These are phyloP conservation scores for Quercus tomentella DNA, from an alignment of 331 rosid genomes.

Conservation along the genomic window DNA sequence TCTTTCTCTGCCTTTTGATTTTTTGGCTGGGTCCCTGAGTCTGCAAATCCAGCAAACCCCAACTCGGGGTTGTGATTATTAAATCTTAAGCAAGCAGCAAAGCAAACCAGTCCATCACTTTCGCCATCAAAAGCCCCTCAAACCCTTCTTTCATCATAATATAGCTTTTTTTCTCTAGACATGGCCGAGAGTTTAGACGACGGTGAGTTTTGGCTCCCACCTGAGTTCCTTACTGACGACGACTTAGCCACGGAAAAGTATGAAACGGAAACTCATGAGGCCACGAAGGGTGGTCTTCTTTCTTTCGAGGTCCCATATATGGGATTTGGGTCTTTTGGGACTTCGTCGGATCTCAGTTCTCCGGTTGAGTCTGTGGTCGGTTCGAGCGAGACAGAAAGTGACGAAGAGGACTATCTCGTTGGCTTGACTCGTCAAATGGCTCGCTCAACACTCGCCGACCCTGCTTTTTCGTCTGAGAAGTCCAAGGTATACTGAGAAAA, in stretches of 20 bases:
- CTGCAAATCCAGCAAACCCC: conserved; percentile 29
- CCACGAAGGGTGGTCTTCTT: conserved; percentile 10
- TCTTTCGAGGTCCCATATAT: conserved; percentile 38
- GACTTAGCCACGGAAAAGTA: conserved; percentile 10
- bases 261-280: background rate
- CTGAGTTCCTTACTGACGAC: conserved; percentile 64
- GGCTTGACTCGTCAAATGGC: conserved; percentile 52
- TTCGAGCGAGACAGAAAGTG: conserved; percentile 83
- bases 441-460: conserved; percentile 31
- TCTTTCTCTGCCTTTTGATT: conserved; percentile 5
- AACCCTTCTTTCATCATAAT: background rate
- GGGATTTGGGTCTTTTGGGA: conserved; percentile 19
- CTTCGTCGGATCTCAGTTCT: conserved; percentile 42
- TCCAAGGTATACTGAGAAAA: conserved; percentile 20
- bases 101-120: conserved; percentile 7
- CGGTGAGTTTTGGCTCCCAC: conserved; percentile 81
- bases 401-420: conserved; percentile 64
- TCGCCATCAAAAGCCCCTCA: background rate
- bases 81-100: conserved; percentile 37
- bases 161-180: background rate
- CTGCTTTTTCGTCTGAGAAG: conserved; percentile 5
- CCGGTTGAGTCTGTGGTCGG: conserved; percentile 48
- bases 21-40: conserved; percentile 38
- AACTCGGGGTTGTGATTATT: conserved; percentile 17
- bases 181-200: conserved; percentile 68